Evolutionary conservation across 1,284 basidiomycete species (phyloP).

Genomic region (Afroboletus lepidellus): DNA sequence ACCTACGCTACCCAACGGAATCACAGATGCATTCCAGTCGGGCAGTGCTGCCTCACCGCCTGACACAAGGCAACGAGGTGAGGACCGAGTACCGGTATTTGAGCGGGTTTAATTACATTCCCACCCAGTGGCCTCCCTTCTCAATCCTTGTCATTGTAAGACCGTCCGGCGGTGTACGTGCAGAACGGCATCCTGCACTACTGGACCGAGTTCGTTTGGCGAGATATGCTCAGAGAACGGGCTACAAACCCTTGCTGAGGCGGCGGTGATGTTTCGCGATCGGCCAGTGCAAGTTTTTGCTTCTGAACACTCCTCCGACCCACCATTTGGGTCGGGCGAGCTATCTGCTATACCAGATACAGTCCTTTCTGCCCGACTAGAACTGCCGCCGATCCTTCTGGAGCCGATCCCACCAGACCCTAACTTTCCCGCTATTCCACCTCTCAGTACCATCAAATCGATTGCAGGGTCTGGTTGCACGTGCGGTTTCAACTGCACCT

Average conservation of each 20-base stretch:
- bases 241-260: conserved; percentile 50
- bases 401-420: conserved; percentile 1
- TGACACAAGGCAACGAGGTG: conserved; percentile 56
- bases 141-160: conserved; percentile 65
- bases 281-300: conserved; percentile 5
- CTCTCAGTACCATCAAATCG: conserved; percentile 53
- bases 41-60: conserved; percentile 20
- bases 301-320: conserved; percentile 5
- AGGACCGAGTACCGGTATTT: conserved; percentile 4
- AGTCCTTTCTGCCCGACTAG: conserved; percentile 11
- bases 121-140: conserved; percentile 50
- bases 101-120: conserved; percentile 6
- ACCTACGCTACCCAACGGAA: conserved; percentile 62
- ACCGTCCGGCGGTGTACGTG: conserved; percentile 58
- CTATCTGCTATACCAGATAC: not conserved
- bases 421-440: conserved; percentile 56
- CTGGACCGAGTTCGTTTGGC: conserved; percentile 14
- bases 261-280: conserved; percentile 43
- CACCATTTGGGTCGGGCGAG: not conserved
- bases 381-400: conserved; percentile 31
- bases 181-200: conserved; percentile 22
- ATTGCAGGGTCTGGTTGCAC: conserved; percentile 65
- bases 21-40: conserved; percentile 45
- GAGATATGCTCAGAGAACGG: conserved; percentile 25
- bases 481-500: conserved; percentile 67